Base-by-base conservation (phyloP, 1,139 yeast genomes). In the Arxiozyma slooffiae region DNA sequence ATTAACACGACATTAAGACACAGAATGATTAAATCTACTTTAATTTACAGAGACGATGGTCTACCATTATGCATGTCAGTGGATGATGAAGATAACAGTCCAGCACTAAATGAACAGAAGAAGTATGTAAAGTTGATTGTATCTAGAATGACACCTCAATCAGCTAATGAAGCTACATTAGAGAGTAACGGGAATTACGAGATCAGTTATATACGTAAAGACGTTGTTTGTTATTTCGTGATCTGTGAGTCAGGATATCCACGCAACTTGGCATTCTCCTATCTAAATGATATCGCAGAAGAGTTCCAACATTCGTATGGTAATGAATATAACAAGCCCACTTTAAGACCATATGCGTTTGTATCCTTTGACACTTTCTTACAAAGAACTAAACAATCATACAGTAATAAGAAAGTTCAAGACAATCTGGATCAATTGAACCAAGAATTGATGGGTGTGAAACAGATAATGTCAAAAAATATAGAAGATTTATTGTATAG, bases 11-110 rank as follows among this genome's bases (percentile, higher is more conserved):
- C 36, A 30, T 4, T 30, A 30, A 11, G 36, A 30, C 14, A 38
- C 16, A 30, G 21, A 20, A 81, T 81, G 86, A 86, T 84, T 64
- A 80, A 80, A 61, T 82, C 90, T 1, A 84, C 92, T 0, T 70
- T 83, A 50, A 79, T 84, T 34, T 84, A 81, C 64, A 75, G 90
- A 61, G 76, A 80, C 48, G 90, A 83, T 62, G 86, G 88, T 3
- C 81, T 89, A 53, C 97, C 97, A 20, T 75, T 90, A 52, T 82
- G 95, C 55, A 95, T 95, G n/a, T 85, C 96, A 1, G 92, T 88
- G 17, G 97, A 90, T 62, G 97, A 90, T 62, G 95, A 89, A 59
- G 85, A 82, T 56, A 76, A 75, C 49, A 78, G 76, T 50, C 67
- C 68, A 41, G 71, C 73, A 16, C 72, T 90, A 50, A 66, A 74